Base-by-base conservation (phyloP, 2,329 filamentous ascomycete species). In the Colletotrichum noveboracense region DNA sequence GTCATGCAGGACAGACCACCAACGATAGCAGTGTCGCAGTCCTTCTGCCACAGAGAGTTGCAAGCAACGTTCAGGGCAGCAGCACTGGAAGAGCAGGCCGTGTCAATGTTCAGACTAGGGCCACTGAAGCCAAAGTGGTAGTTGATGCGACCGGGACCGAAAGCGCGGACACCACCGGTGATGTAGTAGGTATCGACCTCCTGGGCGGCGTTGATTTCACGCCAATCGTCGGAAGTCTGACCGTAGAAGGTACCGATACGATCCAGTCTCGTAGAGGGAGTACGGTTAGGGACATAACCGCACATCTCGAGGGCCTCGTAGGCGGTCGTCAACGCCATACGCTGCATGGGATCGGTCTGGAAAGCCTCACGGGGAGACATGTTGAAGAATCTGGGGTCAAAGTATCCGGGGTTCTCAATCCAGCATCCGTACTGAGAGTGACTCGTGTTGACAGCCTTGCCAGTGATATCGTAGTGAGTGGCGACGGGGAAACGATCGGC, bases 291-390 rank as follows among this genome's bases (percentile, higher is more conserved):
- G 0, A 94, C 91, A 78, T 93, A 91, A 0, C 94, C 94, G 36
- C 92, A 91, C 89, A 93, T 93, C 81, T 97, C 94, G 52, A 97
- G 87, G 0, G 95, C 94, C 80, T 96, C 95, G 78, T 96, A 96
- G 0, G 94, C 93, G 1, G 94, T 95, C 12, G 93, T 89, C 1
- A 97, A 86, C 3, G 93, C 93, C 24, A 96, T 87, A 75, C 95
- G 89, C 80, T 95, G 94, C 85, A 93, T 93, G 0, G 95, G 95
- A 82, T 96, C 94, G 1, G 91, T 94, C 79, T 95, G 92, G 56
- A 34, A 89, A 56, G 89, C 93, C 82, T 94, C 93, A 76, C 91
- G 90, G 7, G 93, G 92, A 68, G 92, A 94, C 88, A 94, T 94
- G 80, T 93, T 93, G 87, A 94, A 94, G 85, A 94, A 94, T 1